Evolutionary conservation across 108 stramenopile genomes (phyloP).

Genomic region (Cyclostephanos invisitatus): DNA sequence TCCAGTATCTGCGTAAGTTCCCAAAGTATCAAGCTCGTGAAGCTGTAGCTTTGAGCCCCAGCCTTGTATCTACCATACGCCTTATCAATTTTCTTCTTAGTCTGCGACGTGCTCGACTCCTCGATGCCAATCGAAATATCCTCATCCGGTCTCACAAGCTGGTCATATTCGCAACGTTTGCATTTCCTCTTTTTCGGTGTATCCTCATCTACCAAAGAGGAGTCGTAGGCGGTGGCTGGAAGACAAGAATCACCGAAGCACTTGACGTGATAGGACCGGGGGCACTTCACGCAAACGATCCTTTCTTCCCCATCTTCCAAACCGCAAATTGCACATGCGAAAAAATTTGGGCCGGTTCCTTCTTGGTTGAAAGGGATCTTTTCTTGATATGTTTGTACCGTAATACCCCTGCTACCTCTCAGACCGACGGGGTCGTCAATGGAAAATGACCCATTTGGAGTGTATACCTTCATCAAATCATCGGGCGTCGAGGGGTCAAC

Average conservation of each 20-base stretch:
- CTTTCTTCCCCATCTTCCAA: constrained; percentile 3
- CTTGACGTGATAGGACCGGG: constrained; percentile 28
- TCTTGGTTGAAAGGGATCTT: constrained; percentile 1
- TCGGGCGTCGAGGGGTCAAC: constrained; percentile 54
- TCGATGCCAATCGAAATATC: background rate
- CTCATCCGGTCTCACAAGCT: constrained; percentile 1
- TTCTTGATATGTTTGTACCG: constrained; percentile 29
- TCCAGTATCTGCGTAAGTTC: constrained; percentile 43
- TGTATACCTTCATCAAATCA: constrained; percentile 60
- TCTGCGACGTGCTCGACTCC: background rate
- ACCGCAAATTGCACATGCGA: constrained; percentile 6
- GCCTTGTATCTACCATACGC: constrained; percentile 8
- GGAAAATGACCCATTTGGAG: constrained; percentile 34
- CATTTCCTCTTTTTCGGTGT: constrained; percentile 7
- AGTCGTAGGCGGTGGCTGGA: background rate
- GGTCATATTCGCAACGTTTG: constrained; percentile 25
- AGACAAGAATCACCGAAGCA: constrained; percentile 10
- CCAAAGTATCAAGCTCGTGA: background rate
- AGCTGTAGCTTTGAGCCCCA: background rate
- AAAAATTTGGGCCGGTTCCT: background rate
- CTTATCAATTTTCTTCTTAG: constrained; percentile 12
- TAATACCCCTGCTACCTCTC: background rate
- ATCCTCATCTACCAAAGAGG: background rate
- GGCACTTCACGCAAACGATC: constrained; percentile 19
- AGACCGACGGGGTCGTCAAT: constrained; percentile 16